Base-by-base conservation (phyloP, 1,284 basidiomycete species). In the Sporisorium graminicola region DNA sequence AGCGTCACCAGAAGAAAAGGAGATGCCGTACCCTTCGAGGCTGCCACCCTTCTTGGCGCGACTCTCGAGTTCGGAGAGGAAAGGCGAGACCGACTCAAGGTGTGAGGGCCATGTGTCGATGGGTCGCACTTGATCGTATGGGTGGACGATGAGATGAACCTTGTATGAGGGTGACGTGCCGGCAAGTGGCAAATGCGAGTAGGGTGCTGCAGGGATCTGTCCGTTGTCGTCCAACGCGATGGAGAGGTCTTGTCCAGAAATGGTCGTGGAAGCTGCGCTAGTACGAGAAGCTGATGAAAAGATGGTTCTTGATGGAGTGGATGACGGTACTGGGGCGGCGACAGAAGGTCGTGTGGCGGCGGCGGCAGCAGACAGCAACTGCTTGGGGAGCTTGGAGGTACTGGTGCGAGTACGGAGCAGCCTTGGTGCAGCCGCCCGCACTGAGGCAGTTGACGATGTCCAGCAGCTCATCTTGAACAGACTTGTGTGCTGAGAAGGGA, bases 131-230 rank as follows among this genome's bases (percentile, higher is more conserved):
- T 65, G 46, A n/a, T 72, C 58, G 42, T 58, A 73, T 0, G 82
- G 78, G 31, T 75, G 74, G 7, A 84, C 63, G 33, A 84, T 60
- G n/a, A 84, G 62, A 40, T 82, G 80, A 1, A 78, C 72, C 31
- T 80, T 62, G 69, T 82, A 82, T 5, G 69, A 73, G 14, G 82
- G 80, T 13, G 81, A 73, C 3, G 81, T 72, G 37, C 80, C 80
- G 0, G 79, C 74, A 24, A 84, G 72, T 7, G 82, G 80, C 42
- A 74, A 55, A 2, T 52, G 42, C 37, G 76, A 76, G 60, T 84
- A 84, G 18, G 82, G 82, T 12, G 79, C 67, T 26, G 76, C 55
- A 3, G 81, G 79, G 18, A 81, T 72, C 9, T 69, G 64, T 1
- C 78, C 79, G 6, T 75, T 46, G 2, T 65, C 70, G 49, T 82